phyloP scores from a whole-genome alignment of 2,329 filamentous ascomycete genomes.

The Cladophialophora chaetospira region DNA sequence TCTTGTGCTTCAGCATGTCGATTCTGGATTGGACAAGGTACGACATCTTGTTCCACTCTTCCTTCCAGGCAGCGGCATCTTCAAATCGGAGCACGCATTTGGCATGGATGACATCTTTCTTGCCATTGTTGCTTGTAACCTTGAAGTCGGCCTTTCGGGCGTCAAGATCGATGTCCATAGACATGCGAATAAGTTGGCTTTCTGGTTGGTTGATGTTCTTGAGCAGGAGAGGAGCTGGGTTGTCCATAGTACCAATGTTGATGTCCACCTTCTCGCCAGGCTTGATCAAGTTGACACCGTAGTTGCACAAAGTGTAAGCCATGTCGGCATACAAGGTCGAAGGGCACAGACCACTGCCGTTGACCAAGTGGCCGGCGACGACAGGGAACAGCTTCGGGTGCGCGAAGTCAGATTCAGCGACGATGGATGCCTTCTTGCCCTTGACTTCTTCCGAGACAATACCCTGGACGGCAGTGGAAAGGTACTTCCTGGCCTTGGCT shows the following conservation, averaged over 20 bases:
- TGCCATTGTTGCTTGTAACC: slow-evolving; percentile 32
- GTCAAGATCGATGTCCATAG: slow-evolving; percentile 32
- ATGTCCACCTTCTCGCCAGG: slow-evolving; percentile 34
- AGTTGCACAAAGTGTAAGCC: slow-evolving; percentile 66
- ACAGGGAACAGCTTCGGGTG: slow-evolving; percentile 64
- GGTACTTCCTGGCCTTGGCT: slow-evolving; percentile 57
- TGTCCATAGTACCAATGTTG: slow-evolving; percentile 35
- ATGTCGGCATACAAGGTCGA: slow-evolving; percentile 66
- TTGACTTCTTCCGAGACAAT: slow-evolving; percentile 65
- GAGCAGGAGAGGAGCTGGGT: slow-evolving; percentile 32
- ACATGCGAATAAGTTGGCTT: slow-evolving; percentile 29
- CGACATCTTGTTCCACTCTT: slow-evolving; percentile 36
- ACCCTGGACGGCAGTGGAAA: slow-evolving; percentile 66
- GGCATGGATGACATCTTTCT: slow-evolving; percentile 35
- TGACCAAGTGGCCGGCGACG: slow-evolving; percentile 67
- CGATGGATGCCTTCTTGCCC: slow-evolving; percentile 59
- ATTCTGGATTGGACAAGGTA: slow-evolving; percentile 40
- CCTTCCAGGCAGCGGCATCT: slow-evolving; percentile 34
- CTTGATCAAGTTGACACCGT: slow-evolving; percentile 40
- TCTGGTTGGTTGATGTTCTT: slow-evolving; percentile 35
- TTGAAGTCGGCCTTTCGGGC: slow-evolving; percentile 33
- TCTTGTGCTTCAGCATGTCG: slow-evolving; percentile 36
- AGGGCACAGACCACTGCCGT: slow-evolving; percentile 66
- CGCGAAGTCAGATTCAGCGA: slow-evolving; percentile 67
- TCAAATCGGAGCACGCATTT: slow-evolving; percentile 38